Evolutionary conservation across 176 grass and related monocot species (phyloP).

Genomic region (Avena insularis): DNA sequence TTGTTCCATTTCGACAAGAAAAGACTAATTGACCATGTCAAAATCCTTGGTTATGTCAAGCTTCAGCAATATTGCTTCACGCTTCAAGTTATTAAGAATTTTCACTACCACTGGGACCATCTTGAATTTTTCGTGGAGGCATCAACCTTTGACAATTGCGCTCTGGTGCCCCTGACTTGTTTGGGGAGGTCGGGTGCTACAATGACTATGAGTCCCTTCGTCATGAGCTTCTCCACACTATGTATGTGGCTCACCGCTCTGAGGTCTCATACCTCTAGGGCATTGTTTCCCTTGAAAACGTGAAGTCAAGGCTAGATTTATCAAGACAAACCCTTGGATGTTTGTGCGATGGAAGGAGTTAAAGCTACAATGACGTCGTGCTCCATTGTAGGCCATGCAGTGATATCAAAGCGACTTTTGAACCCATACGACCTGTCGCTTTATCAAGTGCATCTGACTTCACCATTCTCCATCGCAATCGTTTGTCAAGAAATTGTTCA

Average conservation of each 20-base stretch:
- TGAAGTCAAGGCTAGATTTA: no score
- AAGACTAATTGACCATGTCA: neutral
- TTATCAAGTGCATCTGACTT: neutral
- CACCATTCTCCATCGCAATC: neutral
- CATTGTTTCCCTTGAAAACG: neutral
- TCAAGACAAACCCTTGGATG: neutral
- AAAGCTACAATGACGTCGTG: neutral
- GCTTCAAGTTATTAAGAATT: neutral
- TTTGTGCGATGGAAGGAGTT: neutral
- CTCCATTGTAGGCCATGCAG: neutral
- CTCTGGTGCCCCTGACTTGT: neutral
- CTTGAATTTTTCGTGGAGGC: neutral
- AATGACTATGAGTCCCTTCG: neutral
- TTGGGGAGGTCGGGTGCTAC: neutral
- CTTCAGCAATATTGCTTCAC: neutral
- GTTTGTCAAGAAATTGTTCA: no score
- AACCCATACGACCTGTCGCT: neutral
- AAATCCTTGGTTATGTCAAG: neutral
- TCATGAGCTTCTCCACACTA: neutral
- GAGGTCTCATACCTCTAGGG: neutral
- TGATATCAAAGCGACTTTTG: no score
- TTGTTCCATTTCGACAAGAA: neutral
- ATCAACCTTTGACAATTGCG: neutral
- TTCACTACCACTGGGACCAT: neutral
- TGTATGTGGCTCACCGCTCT: neutral